Percentiles rank a stretch among this genome's conserved stretches.
Evolutionary conservation across 164 flowering plant species (phyloP).

Genomic region (Dillenia suffruticosa): DNA sequence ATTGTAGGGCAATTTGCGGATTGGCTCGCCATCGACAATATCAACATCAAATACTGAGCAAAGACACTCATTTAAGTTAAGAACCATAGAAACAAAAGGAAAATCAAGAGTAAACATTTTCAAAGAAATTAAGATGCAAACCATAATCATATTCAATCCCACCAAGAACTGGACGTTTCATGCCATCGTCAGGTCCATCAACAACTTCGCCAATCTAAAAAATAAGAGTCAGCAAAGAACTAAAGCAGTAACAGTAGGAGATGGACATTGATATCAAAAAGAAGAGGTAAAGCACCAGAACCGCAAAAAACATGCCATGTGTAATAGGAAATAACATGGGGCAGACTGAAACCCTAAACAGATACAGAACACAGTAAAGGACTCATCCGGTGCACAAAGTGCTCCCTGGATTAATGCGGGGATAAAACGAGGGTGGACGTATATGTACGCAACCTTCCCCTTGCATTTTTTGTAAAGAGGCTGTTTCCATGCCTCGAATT

Average conservation of each 20-base stretch:
- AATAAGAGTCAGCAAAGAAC: background rate
- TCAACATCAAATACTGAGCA: constrained; percentile 94
- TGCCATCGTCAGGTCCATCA: constrained; percentile 89
- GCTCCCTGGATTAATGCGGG: too few relatives aligned
- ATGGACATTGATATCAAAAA: background rate
- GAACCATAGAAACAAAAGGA: background rate
- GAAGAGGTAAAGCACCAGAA: background rate
- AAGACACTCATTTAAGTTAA: background rate
- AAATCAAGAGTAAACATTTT: background rate
- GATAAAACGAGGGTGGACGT: too few relatives aligned
- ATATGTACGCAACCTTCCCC: too few relatives aligned
- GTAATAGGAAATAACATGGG: background rate
- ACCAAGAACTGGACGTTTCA: constrained; percentile 51
- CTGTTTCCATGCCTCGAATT: too few relatives aligned
- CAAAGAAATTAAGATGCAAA: constrained; percentile 18
- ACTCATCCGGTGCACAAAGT: too few relatives aligned
- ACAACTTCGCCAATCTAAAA: constrained; percentile 91
- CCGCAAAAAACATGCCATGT: too few relatives aligned
- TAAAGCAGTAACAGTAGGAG: background rate
- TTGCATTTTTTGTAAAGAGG: too few relatives aligned
- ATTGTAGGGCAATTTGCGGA: constrained; percentile 89
- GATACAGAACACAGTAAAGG: too few relatives aligned
- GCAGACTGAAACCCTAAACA: too few relatives aligned
- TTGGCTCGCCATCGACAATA: constrained; percentile 96
- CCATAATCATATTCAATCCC: constrained; percentile 89